Evolutionary conservation across 2,329 filamentous ascomycete species (phyloP).

Genomic region (Kalmusia sp.): DNA sequence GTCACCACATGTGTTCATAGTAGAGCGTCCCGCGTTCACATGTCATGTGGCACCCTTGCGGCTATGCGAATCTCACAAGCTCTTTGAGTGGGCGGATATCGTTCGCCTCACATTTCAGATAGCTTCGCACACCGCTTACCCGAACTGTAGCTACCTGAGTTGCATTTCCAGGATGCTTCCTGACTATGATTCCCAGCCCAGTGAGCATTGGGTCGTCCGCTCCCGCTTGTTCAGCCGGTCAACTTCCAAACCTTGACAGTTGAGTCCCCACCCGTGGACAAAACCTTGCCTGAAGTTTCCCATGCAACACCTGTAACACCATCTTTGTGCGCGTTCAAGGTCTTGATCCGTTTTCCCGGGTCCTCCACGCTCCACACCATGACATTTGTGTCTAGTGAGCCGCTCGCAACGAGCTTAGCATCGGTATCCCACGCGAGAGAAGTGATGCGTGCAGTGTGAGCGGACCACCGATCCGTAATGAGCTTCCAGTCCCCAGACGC

Average conservation of each 20-base stretch:
- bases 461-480: slow-evolving; percentile 80
- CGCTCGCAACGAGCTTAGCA: slow-evolving; percentile 81
- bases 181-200: background rate
- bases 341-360: slow-evolving; percentile 84
- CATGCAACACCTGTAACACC: slow-evolving; percentile 89
- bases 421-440: slow-evolving; percentile 77
- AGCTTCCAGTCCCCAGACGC: slow-evolving; percentile 69
- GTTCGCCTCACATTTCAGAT: slow-evolving; percentile 21
- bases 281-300: slow-evolving; percentile 70
- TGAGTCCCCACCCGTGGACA: slow-evolving; percentile 85
- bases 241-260: slow-evolving; percentile 85
- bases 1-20: slow-evolving; percentile 6
- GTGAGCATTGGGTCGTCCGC: background rate
- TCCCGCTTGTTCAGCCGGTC: slow-evolving; percentile 22
- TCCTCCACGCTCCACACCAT: slow-evolving; percentile 88
- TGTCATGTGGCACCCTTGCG: slow-evolving; percentile 5
- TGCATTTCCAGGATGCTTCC: background rate
- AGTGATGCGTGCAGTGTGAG: slow-evolving; percentile 73
- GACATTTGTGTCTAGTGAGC: slow-evolving; percentile 87
- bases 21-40: slow-evolving; percentile 13
- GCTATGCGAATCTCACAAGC: slow-evolving; percentile 2
- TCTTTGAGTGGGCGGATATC: slow-evolving; percentile 12
- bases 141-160: slow-evolving; percentile 11
- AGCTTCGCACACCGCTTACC: slow-evolving; percentile 5
- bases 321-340: slow-evolving; percentile 91